Evolutionary conservation across 352 stramenopile genomes (phyloP), one percentile per base, ranked within the genome.

Genomic region (Phytophthora litchii): DNA sequence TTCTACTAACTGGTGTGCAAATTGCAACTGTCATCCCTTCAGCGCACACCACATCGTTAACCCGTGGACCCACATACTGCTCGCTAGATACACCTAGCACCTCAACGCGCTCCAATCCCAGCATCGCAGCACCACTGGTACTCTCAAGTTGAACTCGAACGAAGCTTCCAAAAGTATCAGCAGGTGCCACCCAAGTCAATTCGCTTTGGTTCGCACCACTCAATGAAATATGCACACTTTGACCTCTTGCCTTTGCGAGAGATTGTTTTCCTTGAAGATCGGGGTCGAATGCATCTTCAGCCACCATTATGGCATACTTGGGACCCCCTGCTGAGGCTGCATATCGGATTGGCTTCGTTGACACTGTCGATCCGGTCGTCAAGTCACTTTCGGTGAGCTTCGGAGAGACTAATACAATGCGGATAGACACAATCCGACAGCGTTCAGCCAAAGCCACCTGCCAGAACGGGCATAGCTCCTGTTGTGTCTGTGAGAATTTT

Each of bases 391-490:
- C 44, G 3, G 4, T 60, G 8, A 23, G 37, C 21, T 10, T 70
- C 65, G 40, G 1, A 44, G 43, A 31, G 27, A 55, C 40, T 14
- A 83, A 36, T 2, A 73, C 44, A 4, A 89, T 56, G 0, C 68
- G 54, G 3, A 88, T 67, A 21, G 51, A 65, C 36, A 83, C 67
- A 29, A 90, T 78, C 4, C 73, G 74, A 46, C 71, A 75, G 32
- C 76, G 60, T 21, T 60, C 40, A 16, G 44, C 6, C 20, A 89
- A 37, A 12, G 54, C 45, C 3, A 83, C 68, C 32, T 94, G 74
- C 84, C 84, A 94, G 46, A 94, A 94, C 4, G 84, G 84, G 74
- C 78, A 91, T 20, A 78, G 45, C 46, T 94, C 84, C 35, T 89
- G 80, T 64, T 91, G 82, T 0, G 84, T 90, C 51, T 94, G 80